These are phyloP conservation scores for Heliamphora pulchella DNA, from an alignment of 179 eudicot species.

Conservation along the genomic window DNA sequence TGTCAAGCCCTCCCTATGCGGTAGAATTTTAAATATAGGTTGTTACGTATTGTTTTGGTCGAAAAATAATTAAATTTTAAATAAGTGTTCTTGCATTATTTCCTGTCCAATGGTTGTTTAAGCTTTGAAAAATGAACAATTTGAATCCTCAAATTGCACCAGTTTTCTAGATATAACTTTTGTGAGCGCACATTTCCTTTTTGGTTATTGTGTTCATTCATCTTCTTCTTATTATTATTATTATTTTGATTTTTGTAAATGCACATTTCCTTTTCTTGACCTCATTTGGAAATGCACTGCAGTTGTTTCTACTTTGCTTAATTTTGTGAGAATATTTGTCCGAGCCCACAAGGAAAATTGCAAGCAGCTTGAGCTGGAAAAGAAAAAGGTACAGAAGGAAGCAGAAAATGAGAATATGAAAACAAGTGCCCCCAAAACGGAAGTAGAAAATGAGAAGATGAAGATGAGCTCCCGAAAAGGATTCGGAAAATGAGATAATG, in stretches of 20 bases:
- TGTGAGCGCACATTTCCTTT: not conserved
- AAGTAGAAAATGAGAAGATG: constrained; percentile 19
- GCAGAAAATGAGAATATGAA: constrained; percentile 52
- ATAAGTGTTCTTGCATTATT: not conserved
- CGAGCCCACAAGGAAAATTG: constrained; percentile 74
- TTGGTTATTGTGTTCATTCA: not conserved
- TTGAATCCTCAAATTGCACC: not conserved
- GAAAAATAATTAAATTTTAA: not conserved
- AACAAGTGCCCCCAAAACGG: constrained; percentile 21
- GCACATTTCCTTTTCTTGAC: not conserved
- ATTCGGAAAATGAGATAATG: constrained; percentile 18
- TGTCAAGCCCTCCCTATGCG: no score
- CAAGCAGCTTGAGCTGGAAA: constrained; percentile 73
- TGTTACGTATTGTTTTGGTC: no score
- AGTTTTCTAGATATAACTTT: not conserved
- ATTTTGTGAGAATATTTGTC: constrained; percentile 70
- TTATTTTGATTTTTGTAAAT: no score
- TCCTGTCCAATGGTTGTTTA: not conserved
- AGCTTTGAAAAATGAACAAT: no score
- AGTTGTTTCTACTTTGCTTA: constrained; percentile 80
- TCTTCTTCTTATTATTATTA: no score
- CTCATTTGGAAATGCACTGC: constrained; percentile 16
- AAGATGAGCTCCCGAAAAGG: constrained; percentile 17
- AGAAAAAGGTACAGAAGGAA: constrained; percentile 70
- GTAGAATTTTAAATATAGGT: no score